A percentile compares a stretch with the other conserved stretches of the same genome.
Conservation (phyloP, 495 filamentous ascomycete genomes). For the Penicillium cataractarum region DNA sequence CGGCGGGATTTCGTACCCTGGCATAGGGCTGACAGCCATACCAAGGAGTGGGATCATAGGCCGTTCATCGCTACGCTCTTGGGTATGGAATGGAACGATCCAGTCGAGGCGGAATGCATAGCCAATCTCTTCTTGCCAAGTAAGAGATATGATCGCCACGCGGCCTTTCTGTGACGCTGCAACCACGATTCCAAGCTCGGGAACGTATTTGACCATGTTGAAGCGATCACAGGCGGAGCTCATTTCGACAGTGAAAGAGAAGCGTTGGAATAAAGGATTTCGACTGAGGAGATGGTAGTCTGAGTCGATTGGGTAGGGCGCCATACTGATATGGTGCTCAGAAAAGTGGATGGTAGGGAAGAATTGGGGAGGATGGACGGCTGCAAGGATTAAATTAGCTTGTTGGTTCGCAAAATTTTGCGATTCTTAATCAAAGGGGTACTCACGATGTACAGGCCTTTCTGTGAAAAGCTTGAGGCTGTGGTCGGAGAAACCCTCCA, state of each 20-base stretch:
- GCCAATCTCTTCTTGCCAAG: constrained; percentile 44
- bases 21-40: constrained; percentile 62
- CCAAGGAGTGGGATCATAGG: constrained; percentile 56
- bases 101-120: constrained; percentile 57
- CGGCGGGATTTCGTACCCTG: constrained; percentile 54
- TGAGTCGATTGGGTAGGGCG: constrained; percentile 47
- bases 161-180: constrained; percentile 74
- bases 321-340: constrained; percentile 59
- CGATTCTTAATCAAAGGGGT: too few species aligned
- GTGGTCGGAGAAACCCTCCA: not conserved
- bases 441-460: constrained; percentile 26
- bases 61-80: constrained; percentile 47
- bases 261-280: constrained; percentile 48
- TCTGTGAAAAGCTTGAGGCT: not conserved
- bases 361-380: constrained; percentile 21
- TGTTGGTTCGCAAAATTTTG: not conserved
- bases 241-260: constrained; percentile 41
- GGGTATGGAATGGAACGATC: constrained; percentile 56
- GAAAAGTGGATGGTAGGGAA: constrained; percentile 63
- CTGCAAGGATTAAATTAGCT: constrained; percentile 5
- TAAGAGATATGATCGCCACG: constrained; percentile 74
- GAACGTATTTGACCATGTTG: constrained; percentile 75
- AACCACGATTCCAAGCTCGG: constrained; percentile 76
- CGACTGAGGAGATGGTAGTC: constrained; percentile 52
- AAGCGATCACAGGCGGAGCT: constrained; percentile 63